A percentile compares a stretch with the other conserved stretches of the same genome.
These are phyloP conservation scores for Ceratopteris richardii DNA, from an alignment of 75 land plant genomes.

Conservation along the genomic window DNA sequence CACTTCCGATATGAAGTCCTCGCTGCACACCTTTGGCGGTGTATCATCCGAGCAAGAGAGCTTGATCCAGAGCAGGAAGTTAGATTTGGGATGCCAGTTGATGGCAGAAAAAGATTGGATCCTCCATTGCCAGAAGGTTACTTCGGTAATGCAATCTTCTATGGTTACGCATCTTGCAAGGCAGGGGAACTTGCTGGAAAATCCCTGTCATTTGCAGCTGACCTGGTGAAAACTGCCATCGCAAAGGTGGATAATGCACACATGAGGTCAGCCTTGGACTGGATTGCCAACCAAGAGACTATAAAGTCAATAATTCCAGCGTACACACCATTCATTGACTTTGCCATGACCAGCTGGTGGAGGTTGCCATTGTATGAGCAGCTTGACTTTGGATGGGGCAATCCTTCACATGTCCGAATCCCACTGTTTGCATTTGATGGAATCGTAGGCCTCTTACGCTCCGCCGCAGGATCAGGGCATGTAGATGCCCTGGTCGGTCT, in stretches of 20 bases:
- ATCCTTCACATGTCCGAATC: no score
- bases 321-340: neutral
- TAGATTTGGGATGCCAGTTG: no score
- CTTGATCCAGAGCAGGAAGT: no score
- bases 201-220: conserved; percentile 7
- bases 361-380: no score
- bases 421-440: no score
- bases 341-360: no score
- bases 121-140: conserved; percentile 14
- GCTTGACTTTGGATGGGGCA: no score
- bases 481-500: no score
- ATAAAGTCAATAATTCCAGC: neutral
- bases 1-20: no score
- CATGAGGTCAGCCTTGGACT: conserved; percentile 23
- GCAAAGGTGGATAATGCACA: conserved; percentile 11
- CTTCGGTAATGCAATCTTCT: conserved; percentile 26
- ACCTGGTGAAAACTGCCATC: conserved; percentile 1
- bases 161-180: conserved; percentile 2
- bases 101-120: conserved; percentile 17
- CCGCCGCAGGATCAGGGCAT: no score
- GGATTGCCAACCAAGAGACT: conserved; percentile 5
- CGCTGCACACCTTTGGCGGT: no score
- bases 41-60: conserved; percentile 10
- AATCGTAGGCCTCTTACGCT: no score
- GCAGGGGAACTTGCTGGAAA: conserved; percentile 9